These are phyloP conservation scores for Ogataea trehaloabstinens DNA, from an alignment of 805 yeast species.

Conservation along the genomic window DNA sequence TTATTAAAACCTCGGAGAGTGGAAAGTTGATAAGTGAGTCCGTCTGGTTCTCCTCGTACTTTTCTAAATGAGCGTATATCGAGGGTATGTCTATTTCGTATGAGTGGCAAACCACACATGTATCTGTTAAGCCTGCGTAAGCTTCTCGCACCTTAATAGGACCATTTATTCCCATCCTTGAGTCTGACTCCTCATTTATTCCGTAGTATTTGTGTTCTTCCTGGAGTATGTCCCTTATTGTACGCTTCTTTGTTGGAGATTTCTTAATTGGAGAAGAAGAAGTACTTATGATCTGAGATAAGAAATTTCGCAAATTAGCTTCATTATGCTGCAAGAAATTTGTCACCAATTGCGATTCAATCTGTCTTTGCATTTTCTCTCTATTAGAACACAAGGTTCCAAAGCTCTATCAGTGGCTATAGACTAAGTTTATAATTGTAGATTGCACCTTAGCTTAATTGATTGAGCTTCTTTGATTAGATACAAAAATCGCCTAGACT, in stretches of 20 bases:
- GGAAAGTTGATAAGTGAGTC: background rate
- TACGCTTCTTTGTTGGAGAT: constrained; percentile 9
- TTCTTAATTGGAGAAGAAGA: constrained; percentile 6
- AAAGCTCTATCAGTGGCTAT: no score
- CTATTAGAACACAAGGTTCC: no score
- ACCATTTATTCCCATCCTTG: background rate
- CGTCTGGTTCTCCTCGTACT: background rate
- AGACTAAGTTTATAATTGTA: no score
- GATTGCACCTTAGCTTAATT: no score
- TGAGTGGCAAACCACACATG: constrained; percentile 6
- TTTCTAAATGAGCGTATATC: constrained; percentile 1
- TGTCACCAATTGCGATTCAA: background rate
- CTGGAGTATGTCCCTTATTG: constrained; percentile 16
- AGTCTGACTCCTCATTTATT: constrained; percentile 2
- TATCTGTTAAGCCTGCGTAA: constrained; percentile 2
- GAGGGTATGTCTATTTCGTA: background rate
- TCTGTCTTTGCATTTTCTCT: background rate
- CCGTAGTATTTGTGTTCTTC: constrained; percentile 17
- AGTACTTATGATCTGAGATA: background rate
- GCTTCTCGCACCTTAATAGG: constrained; percentile 1
- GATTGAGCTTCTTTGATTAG: no score
- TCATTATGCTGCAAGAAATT: background rate
- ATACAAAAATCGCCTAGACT: no score
- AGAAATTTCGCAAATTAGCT: constrained; percentile 1
- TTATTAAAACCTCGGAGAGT: constrained; percentile 11